A percentile compares a stretch with the other conserved stretches of the same genome.
Conservation (phyloP, 352 stramenopile genomes). For the Halophytophthora batemanensis region DNA sequence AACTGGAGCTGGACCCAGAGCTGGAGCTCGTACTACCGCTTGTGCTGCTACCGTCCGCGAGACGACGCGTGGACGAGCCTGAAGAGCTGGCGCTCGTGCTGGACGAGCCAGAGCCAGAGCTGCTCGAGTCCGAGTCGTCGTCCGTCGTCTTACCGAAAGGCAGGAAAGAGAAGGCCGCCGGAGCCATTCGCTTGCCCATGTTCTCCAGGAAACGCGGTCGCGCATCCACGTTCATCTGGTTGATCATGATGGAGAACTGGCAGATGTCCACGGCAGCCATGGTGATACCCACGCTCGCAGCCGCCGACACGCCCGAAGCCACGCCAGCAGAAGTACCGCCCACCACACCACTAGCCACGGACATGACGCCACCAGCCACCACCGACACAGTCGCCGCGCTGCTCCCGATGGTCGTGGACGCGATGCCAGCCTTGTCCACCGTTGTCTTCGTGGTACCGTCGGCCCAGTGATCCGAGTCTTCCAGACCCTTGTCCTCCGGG, state of each 20-base stretch:
- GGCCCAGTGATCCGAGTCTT: conserved; percentile 61
- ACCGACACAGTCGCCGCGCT: conserved; percentile 64
- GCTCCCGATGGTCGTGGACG: conserved; percentile 43
- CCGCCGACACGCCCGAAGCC: conserved; percentile 49
- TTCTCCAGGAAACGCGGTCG: conserved; percentile 70
- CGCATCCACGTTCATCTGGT: conserved; percentile 80
- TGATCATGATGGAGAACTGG: conserved; percentile 83
- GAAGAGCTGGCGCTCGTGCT: conserved; percentile 3
- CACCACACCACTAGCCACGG: conserved; percentile 54
- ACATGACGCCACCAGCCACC: conserved; percentile 56
- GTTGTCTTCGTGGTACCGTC: conserved; percentile 50
- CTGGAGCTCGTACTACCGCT: conserved; percentile 17
- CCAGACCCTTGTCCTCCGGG: conserved; percentile 57
- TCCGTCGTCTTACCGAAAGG: conserved; percentile 47
- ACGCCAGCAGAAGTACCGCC: conserved; percentile 54
- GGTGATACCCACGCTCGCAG: conserved; percentile 61
- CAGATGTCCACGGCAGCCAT: conserved; percentile 74
- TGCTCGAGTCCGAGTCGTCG: conserved; percentile 12
- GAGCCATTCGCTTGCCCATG: conserved; percentile 71
- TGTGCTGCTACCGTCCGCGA: conserved; percentile 19
- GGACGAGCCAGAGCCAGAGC: conserved; percentile 7
- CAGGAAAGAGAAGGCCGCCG: conserved; percentile 61
- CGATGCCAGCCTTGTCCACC: conserved; percentile 73
- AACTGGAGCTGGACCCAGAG: conserved; percentile 24
- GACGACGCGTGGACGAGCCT: conserved; percentile 19